Conservation (phyloP, 495 filamentous ascomycete genomes). For the Podospora australis region DNA sequence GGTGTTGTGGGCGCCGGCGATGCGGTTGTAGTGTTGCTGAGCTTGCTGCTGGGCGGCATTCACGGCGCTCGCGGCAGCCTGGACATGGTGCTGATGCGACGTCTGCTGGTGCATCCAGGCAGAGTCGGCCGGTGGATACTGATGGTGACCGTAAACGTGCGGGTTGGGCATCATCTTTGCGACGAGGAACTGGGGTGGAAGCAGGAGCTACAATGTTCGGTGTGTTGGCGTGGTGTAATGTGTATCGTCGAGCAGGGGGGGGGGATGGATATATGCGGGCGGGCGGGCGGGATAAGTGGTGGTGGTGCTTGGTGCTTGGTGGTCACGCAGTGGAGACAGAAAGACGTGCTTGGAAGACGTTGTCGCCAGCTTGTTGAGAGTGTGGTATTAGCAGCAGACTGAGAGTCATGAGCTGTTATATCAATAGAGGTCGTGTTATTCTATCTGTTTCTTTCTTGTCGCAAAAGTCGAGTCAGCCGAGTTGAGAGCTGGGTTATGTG, state of each 20-base stretch:
- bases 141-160: conserved; percentile 58
- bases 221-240: too few species aligned
- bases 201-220: too few species aligned
- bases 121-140: conserved; percentile 68
- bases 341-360: conserved; percentile 6
- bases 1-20: conserved; percentile 57
- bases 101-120: conserved; percentile 70
- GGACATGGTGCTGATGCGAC: conserved; percentile 59
- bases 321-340: neutral
- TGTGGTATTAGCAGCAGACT: conserved; percentile 13
- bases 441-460: neutral
- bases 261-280: too few species aligned
- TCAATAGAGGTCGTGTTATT: too few species aligned
- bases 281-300: too few species aligned
- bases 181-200: neutral
- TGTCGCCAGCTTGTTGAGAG: conserved; percentile 14
- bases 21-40: conserved; percentile 63
- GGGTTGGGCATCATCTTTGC: conserved; percentile 37
- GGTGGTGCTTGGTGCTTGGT: too few species aligned
- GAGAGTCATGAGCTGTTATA: conserved; percentile 26
- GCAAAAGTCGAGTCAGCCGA: too few species aligned
- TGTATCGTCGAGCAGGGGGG: too few species aligned
- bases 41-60: conserved; percentile 59
- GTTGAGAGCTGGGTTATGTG: too few species aligned
- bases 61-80: conserved; percentile 55